Evolutionary conservation across 257 asterid genomes (phyloP).

Genomic region (Solanum chmielewskii): DNA sequence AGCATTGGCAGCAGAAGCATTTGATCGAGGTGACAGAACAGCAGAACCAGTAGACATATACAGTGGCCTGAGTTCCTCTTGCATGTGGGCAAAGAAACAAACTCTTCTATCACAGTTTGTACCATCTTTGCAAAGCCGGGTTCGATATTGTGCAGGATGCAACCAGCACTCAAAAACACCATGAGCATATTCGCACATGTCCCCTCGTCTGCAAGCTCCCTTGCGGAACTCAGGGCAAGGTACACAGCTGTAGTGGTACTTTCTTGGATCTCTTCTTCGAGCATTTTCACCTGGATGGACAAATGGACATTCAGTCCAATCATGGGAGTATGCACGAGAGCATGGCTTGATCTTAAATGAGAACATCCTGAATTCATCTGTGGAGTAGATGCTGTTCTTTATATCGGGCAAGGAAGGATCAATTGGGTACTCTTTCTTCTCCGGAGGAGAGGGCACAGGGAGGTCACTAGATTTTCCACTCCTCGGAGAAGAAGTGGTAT

Average conservation of each 20-base stretch:
- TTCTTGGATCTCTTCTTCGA: conserved; percentile 12
- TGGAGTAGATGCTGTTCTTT: conserved; percentile 66
- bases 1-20: conserved; percentile 27
- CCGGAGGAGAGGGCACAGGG: conserved; percentile 16
- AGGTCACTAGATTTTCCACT: conserved; percentile 15
- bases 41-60: conserved; percentile 72
- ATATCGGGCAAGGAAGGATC: conserved; percentile 88
- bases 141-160: conserved; percentile 10
- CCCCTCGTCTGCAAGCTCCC: conserved; percentile 1
- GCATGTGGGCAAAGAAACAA: conserved; percentile 11
- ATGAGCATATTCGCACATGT: conserved; percentile 5
- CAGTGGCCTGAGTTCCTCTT: conserved; percentile 29
- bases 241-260: background rate
- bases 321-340: conserved; percentile 6
- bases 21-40: conserved; percentile 63
- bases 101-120: background rate
- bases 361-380: conserved; percentile 12
- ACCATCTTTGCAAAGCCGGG: conserved; percentile 11
- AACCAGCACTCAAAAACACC: conserved; percentile 12
- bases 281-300: conserved; percentile 12
- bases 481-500: conserved; percentile 22
- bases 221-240: conserved; percentile 8
- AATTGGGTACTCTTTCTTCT: conserved; percentile 66
- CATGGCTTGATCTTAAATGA: conserved; percentile 3
- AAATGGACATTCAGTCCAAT: conserved; percentile 11